Conservation (phyloP, 31 red algal genomes). For the Pterothamnion heteromorphum region DNA sequence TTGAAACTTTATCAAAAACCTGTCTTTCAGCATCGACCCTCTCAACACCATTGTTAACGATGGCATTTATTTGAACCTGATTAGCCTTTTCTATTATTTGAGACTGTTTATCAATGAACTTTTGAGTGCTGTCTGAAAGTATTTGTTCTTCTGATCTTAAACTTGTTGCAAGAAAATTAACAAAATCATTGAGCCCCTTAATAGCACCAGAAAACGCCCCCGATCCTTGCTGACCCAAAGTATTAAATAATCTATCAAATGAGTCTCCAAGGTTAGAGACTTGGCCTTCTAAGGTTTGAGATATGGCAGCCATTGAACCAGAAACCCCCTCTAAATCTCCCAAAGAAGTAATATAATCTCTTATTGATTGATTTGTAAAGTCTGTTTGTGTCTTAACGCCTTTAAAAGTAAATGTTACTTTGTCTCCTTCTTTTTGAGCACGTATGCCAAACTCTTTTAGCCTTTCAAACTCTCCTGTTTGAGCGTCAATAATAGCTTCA, state of each 20-base stretch:
- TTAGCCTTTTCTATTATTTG: too few species aligned
- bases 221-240: too few species aligned
- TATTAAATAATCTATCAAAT: not conserved
- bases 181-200: too few species aligned
- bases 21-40: too few species aligned
- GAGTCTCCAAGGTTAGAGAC: not conserved
- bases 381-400: not conserved
- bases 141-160: too few species aligned
- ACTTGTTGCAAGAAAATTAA: too few species aligned
- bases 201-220: too few species aligned
- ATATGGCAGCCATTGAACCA: not conserved
- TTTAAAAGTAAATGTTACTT: not conserved
- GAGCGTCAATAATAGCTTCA: not conserved
- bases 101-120: too few species aligned
- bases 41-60: too few species aligned
- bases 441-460: conserved; percentile 1
- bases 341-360: not conserved
- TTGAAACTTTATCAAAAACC: too few species aligned
- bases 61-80: too few species aligned
- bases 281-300: not conserved
- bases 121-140: too few species aligned
- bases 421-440: not conserved
- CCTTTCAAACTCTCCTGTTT: not conserved
- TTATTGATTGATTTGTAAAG: not conserved
- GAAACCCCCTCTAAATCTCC: not conserved